Conservation (phyloP, 257 asterid species). For the Euphrasia confusa region DNA sequence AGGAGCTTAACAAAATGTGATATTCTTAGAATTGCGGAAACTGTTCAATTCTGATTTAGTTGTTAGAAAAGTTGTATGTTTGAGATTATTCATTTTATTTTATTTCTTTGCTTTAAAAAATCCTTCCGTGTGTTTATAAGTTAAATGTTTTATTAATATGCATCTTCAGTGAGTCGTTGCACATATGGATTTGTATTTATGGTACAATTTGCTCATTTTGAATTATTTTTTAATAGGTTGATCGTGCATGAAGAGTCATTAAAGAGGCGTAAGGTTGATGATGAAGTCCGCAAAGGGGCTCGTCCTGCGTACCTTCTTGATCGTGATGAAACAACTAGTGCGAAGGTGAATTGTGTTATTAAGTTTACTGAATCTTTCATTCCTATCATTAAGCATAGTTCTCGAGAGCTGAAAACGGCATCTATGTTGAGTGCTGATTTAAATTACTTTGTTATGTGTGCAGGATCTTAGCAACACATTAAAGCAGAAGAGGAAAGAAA, state of each 20-base stretch:
- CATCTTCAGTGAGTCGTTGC: neutral
- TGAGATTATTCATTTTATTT: neutral
- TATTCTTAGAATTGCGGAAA: neutral
- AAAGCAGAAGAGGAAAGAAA: slow-evolving; percentile 94
- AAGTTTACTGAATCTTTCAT: neutral
- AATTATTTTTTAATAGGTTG: slow-evolving; percentile 42
- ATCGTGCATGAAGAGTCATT: slow-evolving; percentile 89
- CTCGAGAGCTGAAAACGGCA: neutral
- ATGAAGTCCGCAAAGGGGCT: slow-evolving; percentile 83
- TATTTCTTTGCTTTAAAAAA: neutral
- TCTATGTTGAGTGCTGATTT: neutral
- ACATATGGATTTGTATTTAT: neutral
- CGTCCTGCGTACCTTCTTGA: slow-evolving; percentile 94
- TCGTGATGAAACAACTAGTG: slow-evolving; percentile 89
- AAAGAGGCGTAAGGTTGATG: slow-evolving; percentile 80
- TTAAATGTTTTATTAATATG: neutral
- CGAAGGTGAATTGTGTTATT: slow-evolving; percentile 47
- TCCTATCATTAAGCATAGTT: neutral
- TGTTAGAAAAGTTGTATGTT: neutral
- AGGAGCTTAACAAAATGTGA: too few species aligned
- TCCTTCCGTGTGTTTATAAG: neutral
- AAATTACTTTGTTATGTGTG: slow-evolving; percentile 17
- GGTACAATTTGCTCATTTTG: slow-evolving; percentile 16
- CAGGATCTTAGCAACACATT: slow-evolving; percentile 92
- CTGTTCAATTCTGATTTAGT: neutral